Evolutionary conservation across 2,329 filamentous ascomycete genomes (phyloP).

Genomic region (Ascocoryne sarcoides): DNA sequence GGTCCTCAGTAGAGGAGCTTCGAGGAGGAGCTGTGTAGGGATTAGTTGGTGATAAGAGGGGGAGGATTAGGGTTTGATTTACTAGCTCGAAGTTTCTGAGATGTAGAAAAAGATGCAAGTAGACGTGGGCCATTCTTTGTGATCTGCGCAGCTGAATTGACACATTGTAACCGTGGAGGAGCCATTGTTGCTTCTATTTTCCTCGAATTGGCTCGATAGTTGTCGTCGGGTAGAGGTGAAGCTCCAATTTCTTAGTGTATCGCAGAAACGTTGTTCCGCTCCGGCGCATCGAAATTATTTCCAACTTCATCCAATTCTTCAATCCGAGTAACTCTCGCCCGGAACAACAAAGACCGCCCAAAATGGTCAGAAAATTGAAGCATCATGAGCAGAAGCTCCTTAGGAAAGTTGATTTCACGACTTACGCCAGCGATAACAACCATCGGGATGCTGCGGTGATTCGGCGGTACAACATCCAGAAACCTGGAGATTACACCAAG

Average conservation of each 20-base stretch:
- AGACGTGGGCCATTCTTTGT: constrained; percentile 6
- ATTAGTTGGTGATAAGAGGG: too few relatives aligned
- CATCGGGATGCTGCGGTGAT: constrained; percentile 77
- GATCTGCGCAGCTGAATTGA: constrained; percentile 17
- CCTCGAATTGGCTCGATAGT: not conserved
- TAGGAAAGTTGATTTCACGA: constrained; percentile 86
- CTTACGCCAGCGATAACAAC: constrained; percentile 78
- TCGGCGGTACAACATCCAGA: constrained; percentile 84
- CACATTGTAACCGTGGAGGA: constrained; percentile 25
- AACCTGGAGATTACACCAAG: constrained; percentile 73
- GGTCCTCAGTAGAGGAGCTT: too few relatives aligned
- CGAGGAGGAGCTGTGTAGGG: too few relatives aligned
- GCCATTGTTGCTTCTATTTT: constrained; percentile 13
- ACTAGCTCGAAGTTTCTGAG: constrained; percentile 18
- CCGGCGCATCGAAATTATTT: not conserved
- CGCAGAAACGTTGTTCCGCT: constrained; percentile 14
- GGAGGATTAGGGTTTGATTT: constrained; percentile 1
- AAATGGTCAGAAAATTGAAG: constrained; percentile 93
- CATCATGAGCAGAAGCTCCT: constrained; percentile 95
- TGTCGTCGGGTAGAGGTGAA: constrained; percentile 1
- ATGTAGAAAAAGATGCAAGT: constrained; percentile 22
- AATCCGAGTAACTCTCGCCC: too few relatives aligned
- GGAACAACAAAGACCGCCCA: constrained; percentile 20
- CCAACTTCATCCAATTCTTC: constrained; percentile 14
- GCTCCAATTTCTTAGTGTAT: constrained; percentile 10